Percentiles rank a stretch among this genome's conserved stretches.
Evolutionary conservation across 2,329 filamentous ascomycete species (phyloP).

Genomic region (Clonostachys sp.): DNA sequence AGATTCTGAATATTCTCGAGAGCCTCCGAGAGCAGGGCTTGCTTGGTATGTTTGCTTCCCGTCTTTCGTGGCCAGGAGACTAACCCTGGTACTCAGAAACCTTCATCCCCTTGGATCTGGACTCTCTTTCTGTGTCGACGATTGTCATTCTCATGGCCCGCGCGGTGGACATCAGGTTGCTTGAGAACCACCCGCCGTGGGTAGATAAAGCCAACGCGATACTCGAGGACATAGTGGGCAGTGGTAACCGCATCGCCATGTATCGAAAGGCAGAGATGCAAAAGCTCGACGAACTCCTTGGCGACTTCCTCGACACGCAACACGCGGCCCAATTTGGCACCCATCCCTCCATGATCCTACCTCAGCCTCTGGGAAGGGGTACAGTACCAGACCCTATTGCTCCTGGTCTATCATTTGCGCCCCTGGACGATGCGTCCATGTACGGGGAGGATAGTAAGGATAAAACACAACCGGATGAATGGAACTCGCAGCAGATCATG

Average conservation of each 20-base stretch:
- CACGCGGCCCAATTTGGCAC: no score
- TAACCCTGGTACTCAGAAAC: conserved; percentile 25
- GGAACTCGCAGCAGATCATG: no score
- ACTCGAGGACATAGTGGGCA: conserved; percentile 38
- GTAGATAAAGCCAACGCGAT: conserved; percentile 33
- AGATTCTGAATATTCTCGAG: conserved; percentile 30
- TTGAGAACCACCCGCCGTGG: conserved; percentile 18
- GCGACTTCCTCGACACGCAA: no score
- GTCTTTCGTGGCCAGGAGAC: no score
- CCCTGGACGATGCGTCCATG: no score
- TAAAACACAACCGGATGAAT: no score
- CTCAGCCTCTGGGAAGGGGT: no score
- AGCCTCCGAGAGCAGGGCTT: conserved; percentile 38
- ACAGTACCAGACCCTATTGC: no score
- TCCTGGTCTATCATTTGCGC: no score
- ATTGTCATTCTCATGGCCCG: conserved; percentile 32
- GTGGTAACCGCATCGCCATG: conserved; percentile 38
- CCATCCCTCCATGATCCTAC: no score
- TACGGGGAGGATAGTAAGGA: no score
- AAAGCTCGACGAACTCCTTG: conserved; percentile 33
- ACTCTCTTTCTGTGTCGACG: conserved; percentile 35
- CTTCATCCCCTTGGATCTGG: conserved; percentile 42
- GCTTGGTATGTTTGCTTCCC: conserved; percentile 25
- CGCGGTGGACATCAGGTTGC: conserved; percentile 16
- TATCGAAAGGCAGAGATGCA: conserved; percentile 38